These are phyloP conservation scores for Funneliformis caledonium DNA, from an alignment of 371 early-diverging fungal genomes.

Conservation along the genomic window DNA sequence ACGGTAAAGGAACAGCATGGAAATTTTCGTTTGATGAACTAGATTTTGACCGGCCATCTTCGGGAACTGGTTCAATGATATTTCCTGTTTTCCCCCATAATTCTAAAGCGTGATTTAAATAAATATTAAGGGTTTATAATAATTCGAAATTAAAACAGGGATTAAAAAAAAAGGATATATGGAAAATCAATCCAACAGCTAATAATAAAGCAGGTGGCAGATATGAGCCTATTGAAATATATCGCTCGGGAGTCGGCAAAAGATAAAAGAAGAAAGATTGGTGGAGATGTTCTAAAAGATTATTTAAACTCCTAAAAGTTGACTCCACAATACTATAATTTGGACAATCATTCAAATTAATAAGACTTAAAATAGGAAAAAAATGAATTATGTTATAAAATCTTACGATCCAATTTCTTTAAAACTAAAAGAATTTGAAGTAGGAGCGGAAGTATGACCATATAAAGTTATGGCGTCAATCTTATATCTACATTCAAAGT, in stretches of 20 bases:
- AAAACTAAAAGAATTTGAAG: slow-evolving; percentile 54
- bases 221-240: slow-evolving; percentile 89
- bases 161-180: slow-evolving; percentile 57
- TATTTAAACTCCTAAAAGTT: slow-evolving; percentile 85
- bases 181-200: slow-evolving; percentile 66
- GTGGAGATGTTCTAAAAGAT: slow-evolving; percentile 92
- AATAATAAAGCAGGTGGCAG: slow-evolving; percentile 82
- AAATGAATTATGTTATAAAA: background rate
- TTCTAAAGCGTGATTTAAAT: slow-evolving; percentile 50
- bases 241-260: slow-evolving; percentile 72
- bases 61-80: background rate
- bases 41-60: background rate
- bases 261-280: slow-evolving; percentile 96
- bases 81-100: slow-evolving; percentile 52
- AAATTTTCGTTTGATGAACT: slow-evolving; percentile 24
- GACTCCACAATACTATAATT: slow-evolving; percentile 76
- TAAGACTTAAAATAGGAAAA: background rate
- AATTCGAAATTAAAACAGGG: background rate
- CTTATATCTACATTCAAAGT: slow-evolving; percentile 61
- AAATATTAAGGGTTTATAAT: background rate
- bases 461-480: slow-evolving; percentile 85
- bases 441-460: slow-evolving; percentile 54
- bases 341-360: background rate
- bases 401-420: slow-evolving; percentile 70
- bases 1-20: slow-evolving; percentile 1